Percentiles rank a stretch among this genome's conserved stretches.
These are phyloP conservation scores for Aspergillus chevalieri DNA, from an alignment of 2,329 filamentous ascomycete species.

Conservation along the genomic window DNA sequence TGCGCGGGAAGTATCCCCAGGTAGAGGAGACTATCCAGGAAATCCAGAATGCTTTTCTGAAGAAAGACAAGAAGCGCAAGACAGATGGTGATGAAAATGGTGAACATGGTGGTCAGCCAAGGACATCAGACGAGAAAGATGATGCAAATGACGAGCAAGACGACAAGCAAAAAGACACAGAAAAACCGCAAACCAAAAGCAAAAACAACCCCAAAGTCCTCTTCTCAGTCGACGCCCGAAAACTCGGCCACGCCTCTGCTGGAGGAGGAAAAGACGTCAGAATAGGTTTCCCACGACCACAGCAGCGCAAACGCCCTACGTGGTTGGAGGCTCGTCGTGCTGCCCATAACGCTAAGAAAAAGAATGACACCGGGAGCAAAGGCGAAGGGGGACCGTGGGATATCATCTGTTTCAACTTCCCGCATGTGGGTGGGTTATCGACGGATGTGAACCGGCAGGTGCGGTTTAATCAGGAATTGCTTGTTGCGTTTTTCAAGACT, in stretches of 20 bases:
- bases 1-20: conserved; percentile 70
- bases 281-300: conserved; percentile 28
- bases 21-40: conserved; percentile 54
- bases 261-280: conserved; percentile 41
- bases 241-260: conserved; percentile 31
- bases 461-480: conserved; percentile 69
- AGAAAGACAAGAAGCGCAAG: neutral
- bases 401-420: conserved; percentile 90
- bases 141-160: conserved; percentile 3
- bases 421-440: conserved; percentile 84
- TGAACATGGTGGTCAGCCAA: conserved; percentile 6
- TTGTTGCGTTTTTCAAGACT: conserved; percentile 45
- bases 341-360: conserved; percentile 1
- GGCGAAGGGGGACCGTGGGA: conserved; percentile 52
- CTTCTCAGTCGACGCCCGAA: conserved; percentile 40
- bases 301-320: conserved; percentile 20
- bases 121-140: neutral
- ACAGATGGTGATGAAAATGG: neutral
- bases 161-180: conserved; percentile 4
- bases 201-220: conserved; percentile 25
- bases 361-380: neutral
- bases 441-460: conserved; percentile 95
- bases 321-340: conserved; percentile 11
- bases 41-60: conserved; percentile 16
- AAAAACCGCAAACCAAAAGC: conserved; percentile 1